Percentiles rank a stretch among this genome's conserved stretches.
phyloP scores from a whole-genome alignment of 2,329 filamentous ascomycete genomes.

The Massarina eburnea region DNA sequence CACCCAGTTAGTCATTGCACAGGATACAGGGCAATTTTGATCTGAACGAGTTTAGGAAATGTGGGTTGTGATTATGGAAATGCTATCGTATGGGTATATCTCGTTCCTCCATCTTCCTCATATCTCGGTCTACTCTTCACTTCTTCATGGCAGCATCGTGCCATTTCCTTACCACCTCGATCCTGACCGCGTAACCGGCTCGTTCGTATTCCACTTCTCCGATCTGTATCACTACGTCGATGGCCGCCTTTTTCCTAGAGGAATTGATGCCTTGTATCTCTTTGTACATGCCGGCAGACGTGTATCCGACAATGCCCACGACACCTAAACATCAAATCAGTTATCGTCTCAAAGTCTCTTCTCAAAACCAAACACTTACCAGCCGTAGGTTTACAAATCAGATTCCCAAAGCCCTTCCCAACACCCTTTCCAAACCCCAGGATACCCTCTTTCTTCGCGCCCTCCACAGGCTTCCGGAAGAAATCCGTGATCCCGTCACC shows the following conservation, averaged over 20 bases:
- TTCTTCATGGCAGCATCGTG: constrained; percentile 23
- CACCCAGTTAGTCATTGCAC: too few relatives aligned
- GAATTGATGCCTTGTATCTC: constrained; percentile 45
- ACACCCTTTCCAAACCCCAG: constrained; percentile 74
- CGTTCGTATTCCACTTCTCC: constrained; percentile 20
- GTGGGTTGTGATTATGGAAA: too few relatives aligned
- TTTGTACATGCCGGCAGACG: constrained; percentile 63
- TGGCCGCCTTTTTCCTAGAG: constrained; percentile 12
- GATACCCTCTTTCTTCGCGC: constrained; percentile 62
- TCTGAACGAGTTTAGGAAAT: too few relatives aligned
- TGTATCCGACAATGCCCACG: constrained; percentile 61
- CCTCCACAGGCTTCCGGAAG: constrained; percentile 73
- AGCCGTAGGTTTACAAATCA: constrained; percentile 63
- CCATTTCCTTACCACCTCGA: constrained; percentile 25
- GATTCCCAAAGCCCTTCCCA: constrained; percentile 71
- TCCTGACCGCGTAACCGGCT: constrained; percentile 18
- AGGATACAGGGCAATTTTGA: too few relatives aligned
- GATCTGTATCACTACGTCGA: constrained; percentile 12
- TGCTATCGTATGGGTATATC: too few relatives aligned
- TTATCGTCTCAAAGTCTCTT: too few relatives aligned
- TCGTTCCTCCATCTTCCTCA: background rate
- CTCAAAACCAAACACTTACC: too few relatives aligned
- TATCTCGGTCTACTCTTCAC: background rate
- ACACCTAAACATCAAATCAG: constrained; percentile 51
- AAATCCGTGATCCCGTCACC: constrained; percentile 78